A percentile compares a stretch with the other conserved stretches of the same genome.
Evolutionary conservation across 2,329 filamentous ascomycete species (phyloP).

Genomic region (Capronia coronata): DNA sequence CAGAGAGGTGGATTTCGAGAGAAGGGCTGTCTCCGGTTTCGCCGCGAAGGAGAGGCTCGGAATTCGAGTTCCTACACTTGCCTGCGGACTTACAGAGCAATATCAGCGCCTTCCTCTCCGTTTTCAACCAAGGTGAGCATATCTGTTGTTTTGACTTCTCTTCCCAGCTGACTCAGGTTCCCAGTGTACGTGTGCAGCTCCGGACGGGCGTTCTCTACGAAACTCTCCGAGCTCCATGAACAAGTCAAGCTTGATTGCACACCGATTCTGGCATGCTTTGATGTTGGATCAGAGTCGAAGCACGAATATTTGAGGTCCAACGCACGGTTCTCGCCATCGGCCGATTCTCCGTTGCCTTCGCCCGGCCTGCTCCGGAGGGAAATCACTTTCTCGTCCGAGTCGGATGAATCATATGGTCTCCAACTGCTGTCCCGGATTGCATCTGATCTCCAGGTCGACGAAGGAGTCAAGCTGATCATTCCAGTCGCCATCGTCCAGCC

Average conservation of each 20-base stretch:
- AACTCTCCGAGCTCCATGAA: constrained; percentile 46
- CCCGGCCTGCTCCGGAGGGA: constrained; percentile 30
- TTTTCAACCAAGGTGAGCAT: constrained; percentile 48
- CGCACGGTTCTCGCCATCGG: constrained; percentile 30
- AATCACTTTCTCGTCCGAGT: constrained; percentile 40
- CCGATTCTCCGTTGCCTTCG: constrained; percentile 32
- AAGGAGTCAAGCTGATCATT: constrained; percentile 44
- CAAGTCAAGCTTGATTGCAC: constrained; percentile 39
- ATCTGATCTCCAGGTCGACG: constrained; percentile 46
- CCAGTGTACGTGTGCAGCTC: constrained; percentile 50
- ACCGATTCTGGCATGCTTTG: constrained; percentile 52
- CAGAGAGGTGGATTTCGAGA: constrained; percentile 41
- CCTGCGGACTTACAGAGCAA: constrained; percentile 43
- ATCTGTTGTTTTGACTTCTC: neutral
- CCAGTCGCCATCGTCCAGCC: constrained; percentile 44
- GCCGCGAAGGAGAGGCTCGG: constrained; percentile 26
- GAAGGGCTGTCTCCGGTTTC: constrained; percentile 26
- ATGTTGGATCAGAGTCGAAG: constrained; percentile 43
- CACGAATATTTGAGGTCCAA: constrained; percentile 31
- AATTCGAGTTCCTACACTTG: constrained; percentile 35
- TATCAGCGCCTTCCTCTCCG: constrained; percentile 44
- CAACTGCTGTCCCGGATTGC: constrained; percentile 44
- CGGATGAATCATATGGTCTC: constrained; percentile 44
- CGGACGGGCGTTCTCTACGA: constrained; percentile 47
- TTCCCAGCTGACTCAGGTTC: constrained; percentile 10